phyloP scores from a whole-genome alignment of 306 rosid genomes.

The Vigna angularis region DNA sequence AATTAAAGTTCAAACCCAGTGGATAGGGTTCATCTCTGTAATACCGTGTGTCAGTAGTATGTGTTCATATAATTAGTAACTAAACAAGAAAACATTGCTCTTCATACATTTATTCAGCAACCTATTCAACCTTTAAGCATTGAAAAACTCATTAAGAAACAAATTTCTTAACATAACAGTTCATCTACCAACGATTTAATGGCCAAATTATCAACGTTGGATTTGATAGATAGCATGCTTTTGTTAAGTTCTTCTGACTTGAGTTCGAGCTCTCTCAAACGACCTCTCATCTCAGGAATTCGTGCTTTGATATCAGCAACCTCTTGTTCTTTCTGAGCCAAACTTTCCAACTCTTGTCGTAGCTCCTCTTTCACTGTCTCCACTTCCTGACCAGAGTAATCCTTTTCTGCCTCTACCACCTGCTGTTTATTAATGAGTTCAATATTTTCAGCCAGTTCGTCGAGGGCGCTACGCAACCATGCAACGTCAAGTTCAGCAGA shows the following conservation, averaged over 20 bases:
- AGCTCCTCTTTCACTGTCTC: slow-evolving; percentile 64
- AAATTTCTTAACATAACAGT: slow-evolving; percentile 41
- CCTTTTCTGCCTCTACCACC: slow-evolving; percentile 53
- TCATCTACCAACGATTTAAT: slow-evolving; percentile 59
- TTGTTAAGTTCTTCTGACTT: slow-evolving; percentile 58
- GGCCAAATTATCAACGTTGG: slow-evolving; percentile 56
- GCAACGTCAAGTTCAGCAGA: slow-evolving; percentile 64
- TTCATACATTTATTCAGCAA: slow-evolving; percentile 4
- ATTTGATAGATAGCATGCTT: slow-evolving; percentile 49
- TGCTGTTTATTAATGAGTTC: slow-evolving; percentile 59
- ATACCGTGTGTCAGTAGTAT: background rate
- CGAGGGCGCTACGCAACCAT: slow-evolving; percentile 66
- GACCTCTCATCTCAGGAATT: slow-evolving; percentile 62
- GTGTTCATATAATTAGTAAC: background rate
- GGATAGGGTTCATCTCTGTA: background rate
- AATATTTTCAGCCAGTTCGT: slow-evolving; percentile 56
- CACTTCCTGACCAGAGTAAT: slow-evolving; percentile 53
- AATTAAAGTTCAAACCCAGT: background rate
- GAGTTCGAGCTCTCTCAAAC: slow-evolving; percentile 67
- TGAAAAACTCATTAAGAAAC: background rate
- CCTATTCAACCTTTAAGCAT: background rate
- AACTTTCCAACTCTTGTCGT: slow-evolving; percentile 55
- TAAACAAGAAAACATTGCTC: background rate
- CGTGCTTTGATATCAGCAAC: slow-evolving; percentile 52
- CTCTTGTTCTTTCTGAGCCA: slow-evolving; percentile 73